Conservation (phyloP, 345 rosid genomes). For the Conringia planisiliqua region DNA sequence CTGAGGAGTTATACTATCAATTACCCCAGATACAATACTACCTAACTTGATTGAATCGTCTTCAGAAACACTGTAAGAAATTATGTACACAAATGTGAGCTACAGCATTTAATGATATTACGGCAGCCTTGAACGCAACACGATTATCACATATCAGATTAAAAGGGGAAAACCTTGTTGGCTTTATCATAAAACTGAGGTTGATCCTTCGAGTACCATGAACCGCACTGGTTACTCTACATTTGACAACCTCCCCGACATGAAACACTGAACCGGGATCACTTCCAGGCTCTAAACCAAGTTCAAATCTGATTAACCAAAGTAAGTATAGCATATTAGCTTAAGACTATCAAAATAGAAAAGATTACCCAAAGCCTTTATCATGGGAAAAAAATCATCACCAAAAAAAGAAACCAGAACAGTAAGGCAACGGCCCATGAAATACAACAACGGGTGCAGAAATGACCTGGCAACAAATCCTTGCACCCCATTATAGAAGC, state of each 20-base stretch:
- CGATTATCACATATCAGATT: background rate
- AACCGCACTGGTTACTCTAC: slow-evolving; percentile 68
- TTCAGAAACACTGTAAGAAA: slow-evolving; percentile 60
- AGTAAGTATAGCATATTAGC: slow-evolving; percentile 21
- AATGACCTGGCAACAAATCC: slow-evolving; percentile 87
- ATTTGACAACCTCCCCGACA: slow-evolving; percentile 95
- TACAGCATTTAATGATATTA: background rate
- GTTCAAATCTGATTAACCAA: slow-evolving; percentile 65
- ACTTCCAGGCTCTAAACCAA: slow-evolving; percentile 74
- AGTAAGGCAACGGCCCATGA: slow-evolving; percentile 7
- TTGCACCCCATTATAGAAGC: slow-evolving; percentile 95
- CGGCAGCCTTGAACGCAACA: slow-evolving; percentile 1
- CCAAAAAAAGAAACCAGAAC: background rate
- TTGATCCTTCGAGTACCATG: slow-evolving; percentile 68
- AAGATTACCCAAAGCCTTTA: background rate
- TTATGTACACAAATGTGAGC: slow-evolving; percentile 15
- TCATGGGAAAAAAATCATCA: background rate
- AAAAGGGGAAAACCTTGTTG: slow-evolving; percentile 54
- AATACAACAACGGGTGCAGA: slow-evolving; percentile 7
- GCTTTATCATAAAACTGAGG: slow-evolving; percentile 81
- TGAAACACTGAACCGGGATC: slow-evolving; percentile 69
- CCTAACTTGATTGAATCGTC: slow-evolving; percentile 77
- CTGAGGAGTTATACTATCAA: slow-evolving; percentile 61
- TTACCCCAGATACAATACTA: slow-evolving; percentile 71
- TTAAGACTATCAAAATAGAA: slow-evolving; percentile 15